A percentile compares a stretch with the other conserved stretches of the same genome.
phyloP scores from a whole-genome alignment of 306 rosid species.

The Cicer yamashitae region DNA sequence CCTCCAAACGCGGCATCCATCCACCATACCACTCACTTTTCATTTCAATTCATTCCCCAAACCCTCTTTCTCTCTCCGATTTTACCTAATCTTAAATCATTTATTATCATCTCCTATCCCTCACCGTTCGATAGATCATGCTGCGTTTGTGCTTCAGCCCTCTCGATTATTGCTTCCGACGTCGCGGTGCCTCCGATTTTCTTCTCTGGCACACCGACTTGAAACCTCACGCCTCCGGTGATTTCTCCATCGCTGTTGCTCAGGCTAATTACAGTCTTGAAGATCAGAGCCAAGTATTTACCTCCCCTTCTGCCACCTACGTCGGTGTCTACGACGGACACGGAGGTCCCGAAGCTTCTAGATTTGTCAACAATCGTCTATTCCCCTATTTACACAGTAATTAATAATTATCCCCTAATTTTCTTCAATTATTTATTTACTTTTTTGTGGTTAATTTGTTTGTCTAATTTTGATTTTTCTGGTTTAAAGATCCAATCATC shows the following conservation, averaged over 20 bases:
- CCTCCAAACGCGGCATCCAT: constrained; percentile 51
- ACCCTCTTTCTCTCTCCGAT: constrained; percentile 12
- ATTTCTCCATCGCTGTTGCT: constrained; percentile 92
- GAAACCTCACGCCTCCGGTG: constrained; percentile 89
- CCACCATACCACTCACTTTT: background rate
- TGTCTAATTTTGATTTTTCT: background rate
- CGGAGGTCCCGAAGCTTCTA: constrained; percentile 96
- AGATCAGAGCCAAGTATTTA: constrained; percentile 93
- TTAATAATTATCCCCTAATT: background rate
- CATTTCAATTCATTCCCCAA: constrained; percentile 1
- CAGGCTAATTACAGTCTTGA: constrained; percentile 89
- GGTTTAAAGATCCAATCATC: constrained; percentile 11
- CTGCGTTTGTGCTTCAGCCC: constrained; percentile 55
- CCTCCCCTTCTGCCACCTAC: constrained; percentile 82
- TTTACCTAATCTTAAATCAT: background rate
- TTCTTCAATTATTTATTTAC: background rate
- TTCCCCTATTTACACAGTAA: constrained; percentile 75
- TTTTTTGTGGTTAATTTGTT: background rate
- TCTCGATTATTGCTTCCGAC: constrained; percentile 64
- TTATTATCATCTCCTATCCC: background rate
- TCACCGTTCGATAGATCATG: constrained; percentile 49
- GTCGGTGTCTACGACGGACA: constrained; percentile 96
- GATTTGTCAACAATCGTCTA: constrained; percentile 79
- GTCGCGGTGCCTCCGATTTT: constrained; percentile 54
- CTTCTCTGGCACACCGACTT: constrained; percentile 88